phyloP scores from a whole-genome alignment of 73 alveolate species.

The Tetrahymena thermophila region DNA sequence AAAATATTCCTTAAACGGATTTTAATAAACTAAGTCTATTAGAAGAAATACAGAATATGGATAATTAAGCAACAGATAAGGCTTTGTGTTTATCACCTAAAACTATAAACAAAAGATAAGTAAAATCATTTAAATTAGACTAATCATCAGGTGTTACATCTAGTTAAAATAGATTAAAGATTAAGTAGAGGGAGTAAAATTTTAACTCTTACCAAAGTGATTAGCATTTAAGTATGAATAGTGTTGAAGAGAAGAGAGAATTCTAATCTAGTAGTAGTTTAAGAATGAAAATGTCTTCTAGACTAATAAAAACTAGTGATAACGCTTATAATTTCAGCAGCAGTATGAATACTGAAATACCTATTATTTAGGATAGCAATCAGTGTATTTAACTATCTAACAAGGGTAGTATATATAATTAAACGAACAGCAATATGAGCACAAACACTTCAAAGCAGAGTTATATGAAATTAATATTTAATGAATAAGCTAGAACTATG shows the following conservation, averaged over 20 bases:
- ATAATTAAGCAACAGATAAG: not conserved
- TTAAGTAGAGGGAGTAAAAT: not conserved
- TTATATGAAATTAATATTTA: not conserved
- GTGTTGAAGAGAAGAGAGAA: not conserved
- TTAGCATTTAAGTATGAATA: not conserved
- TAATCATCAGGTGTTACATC: not conserved
- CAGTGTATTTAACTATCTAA: not conserved
- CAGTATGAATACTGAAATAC: not conserved
- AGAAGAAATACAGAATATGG: not conserved
- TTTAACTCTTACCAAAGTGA: not conserved
- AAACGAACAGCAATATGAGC: not conserved
- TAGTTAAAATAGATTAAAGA: not conserved
- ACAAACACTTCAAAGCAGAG: not conserved
- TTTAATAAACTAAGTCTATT: not conserved
- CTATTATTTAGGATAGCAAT: not conserved
- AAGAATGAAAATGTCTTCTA: not conserved
- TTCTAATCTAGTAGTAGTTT: not conserved
- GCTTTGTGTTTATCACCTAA: not conserved
- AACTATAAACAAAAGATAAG: not conserved
- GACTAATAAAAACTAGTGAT: not conserved
- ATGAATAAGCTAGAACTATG: not conserved
- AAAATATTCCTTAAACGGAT: not conserved
- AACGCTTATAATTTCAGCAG: not conserved
- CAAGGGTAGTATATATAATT: not conserved
- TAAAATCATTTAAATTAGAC: not conserved